Conservation (phyloP, 495 filamentous ascomycete species). For the Platismatia glauca region DNA sequence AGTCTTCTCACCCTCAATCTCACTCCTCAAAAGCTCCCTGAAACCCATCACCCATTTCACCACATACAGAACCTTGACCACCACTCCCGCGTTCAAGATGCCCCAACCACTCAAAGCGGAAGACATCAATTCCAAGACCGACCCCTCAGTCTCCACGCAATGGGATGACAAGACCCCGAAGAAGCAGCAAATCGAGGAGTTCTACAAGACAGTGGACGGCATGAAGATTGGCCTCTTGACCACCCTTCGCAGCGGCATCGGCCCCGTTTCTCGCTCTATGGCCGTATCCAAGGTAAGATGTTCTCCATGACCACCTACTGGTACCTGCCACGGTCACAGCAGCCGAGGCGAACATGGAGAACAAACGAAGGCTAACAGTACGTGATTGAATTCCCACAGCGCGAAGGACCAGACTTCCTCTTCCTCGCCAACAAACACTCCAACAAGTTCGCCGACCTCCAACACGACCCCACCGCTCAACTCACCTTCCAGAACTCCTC, state of each 20-base stretch:
- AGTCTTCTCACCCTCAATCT: not conserved
- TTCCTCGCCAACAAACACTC: conserved; percentile 39
- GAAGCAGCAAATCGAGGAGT: conserved; percentile 28
- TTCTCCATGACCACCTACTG: not conserved
- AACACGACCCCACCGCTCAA: conserved; percentile 26
- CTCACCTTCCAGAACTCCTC: conserved; percentile 35
- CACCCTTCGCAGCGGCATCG: conserved; percentile 27
- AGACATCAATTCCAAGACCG: conserved; percentile 28
- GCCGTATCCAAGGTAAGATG: conserved; percentile 30
- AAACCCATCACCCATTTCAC: not conserved
- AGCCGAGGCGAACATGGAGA: too few species aligned
- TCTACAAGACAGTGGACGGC: conserved; percentile 28
- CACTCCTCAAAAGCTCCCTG: not conserved
- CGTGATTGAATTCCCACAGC: conserved; percentile 5
- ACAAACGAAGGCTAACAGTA: too few species aligned
- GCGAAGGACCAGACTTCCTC: conserved; percentile 37
- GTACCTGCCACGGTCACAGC: not conserved
- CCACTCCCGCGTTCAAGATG: conserved; percentile 22
- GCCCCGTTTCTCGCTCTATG: conserved; percentile 36
- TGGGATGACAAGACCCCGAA: conserved; percentile 29
- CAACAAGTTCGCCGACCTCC: conserved; percentile 35
- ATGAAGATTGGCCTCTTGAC: conserved; percentile 29
- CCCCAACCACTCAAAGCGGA: conserved; percentile 24
- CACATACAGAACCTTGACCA: not conserved
- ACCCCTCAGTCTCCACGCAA: conserved; percentile 32